Conservation (phyloP, 1,284 basidiomycete genomes). For the Vanrija sp. region DNA sequence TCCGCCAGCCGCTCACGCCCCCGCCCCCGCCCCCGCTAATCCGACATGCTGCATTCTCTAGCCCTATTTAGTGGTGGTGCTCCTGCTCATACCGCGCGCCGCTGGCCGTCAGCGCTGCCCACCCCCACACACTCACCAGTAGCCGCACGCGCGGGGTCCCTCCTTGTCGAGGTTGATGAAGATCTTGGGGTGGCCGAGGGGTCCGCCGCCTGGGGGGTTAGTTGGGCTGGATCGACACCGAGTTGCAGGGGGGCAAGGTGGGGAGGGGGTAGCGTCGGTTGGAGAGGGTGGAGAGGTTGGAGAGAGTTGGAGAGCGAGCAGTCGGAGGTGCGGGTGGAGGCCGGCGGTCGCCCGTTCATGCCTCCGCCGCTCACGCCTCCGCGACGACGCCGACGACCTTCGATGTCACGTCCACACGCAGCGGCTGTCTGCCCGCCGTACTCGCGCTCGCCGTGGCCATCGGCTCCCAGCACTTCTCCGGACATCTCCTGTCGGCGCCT, state of each 20-base stretch:
- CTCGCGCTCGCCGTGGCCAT: too few species aligned
- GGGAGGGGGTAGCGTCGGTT: neutral
- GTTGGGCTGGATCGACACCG: neutral
- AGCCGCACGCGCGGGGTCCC: slow-evolving; percentile 60
- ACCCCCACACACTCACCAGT: slow-evolving; percentile 64
- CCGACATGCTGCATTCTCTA: slow-evolving; percentile 17
- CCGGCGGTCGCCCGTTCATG: too few species aligned
- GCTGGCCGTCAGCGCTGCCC: slow-evolving; percentile 50
- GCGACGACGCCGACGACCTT: too few species aligned
- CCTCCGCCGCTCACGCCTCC: too few species aligned
- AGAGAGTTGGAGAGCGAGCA: too few species aligned
- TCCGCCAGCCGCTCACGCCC: too few species aligned
- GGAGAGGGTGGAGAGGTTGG: neutral
- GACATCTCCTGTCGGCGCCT: too few species aligned
- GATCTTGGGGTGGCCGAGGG: slow-evolving; percentile 93
- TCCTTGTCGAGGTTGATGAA: slow-evolving; percentile 88
- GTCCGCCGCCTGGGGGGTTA: slow-evolving; percentile 69
- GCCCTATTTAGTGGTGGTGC: slow-evolving; percentile 51
- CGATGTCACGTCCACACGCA: too few species aligned
- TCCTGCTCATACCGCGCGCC: slow-evolving; percentile 75
- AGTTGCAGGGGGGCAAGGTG: neutral
- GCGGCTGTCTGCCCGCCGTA: too few species aligned
- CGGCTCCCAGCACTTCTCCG: too few species aligned
- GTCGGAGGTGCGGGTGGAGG: too few species aligned
- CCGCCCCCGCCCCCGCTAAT: too few species aligned